phyloP scores from a whole-genome alignment of 129 eudicot species.

The Arctium lappa region DNA sequence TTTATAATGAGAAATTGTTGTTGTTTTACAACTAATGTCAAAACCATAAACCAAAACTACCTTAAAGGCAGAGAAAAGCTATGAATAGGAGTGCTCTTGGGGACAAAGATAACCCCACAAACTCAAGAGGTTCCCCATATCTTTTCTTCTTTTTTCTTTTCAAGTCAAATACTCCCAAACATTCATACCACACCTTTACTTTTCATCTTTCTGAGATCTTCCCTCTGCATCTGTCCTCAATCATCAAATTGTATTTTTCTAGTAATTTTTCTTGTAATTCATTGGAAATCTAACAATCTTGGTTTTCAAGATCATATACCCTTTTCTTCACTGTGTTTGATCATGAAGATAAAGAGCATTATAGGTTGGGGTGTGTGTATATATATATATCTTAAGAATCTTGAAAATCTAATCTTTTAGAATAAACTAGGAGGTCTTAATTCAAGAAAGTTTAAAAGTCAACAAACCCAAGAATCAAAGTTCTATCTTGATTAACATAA shows the following conservation, averaged over 20 bases:
- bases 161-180: slow-evolving; percentile 41
- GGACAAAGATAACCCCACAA: slow-evolving; percentile 48
- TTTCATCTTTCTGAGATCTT: slow-evolving; percentile 31
- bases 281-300: slow-evolving; percentile 7
- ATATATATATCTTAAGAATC: background rate
- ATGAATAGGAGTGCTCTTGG: slow-evolving; percentile 29
- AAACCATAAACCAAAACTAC: slow-evolving; percentile 32
- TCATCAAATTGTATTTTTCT: slow-evolving; percentile 20
- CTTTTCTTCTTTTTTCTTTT: slow-evolving; percentile 12
- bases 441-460: slow-evolving; percentile 16
- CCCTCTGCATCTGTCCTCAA: slow-evolving; percentile 18
- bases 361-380: background rate
- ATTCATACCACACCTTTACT: slow-evolving; percentile 34
- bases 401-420: slow-evolving; percentile 13
- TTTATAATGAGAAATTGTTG: slow-evolving; percentile 17
- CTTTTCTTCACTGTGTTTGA: background rate
- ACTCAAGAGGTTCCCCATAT: slow-evolving; percentile 41
- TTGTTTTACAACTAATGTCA: slow-evolving; percentile 39
- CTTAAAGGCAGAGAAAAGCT: slow-evolving; percentile 31
- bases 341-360: background rate
- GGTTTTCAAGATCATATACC: background rate
- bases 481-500: background rate
- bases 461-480: slow-evolving; percentile 17
- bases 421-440: background rate
- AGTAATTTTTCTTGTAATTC: background rate